phyloP scores from a whole-genome alignment of 768 basidiomycete species.

The Rhodosporidiobolus sp. region DNA sequence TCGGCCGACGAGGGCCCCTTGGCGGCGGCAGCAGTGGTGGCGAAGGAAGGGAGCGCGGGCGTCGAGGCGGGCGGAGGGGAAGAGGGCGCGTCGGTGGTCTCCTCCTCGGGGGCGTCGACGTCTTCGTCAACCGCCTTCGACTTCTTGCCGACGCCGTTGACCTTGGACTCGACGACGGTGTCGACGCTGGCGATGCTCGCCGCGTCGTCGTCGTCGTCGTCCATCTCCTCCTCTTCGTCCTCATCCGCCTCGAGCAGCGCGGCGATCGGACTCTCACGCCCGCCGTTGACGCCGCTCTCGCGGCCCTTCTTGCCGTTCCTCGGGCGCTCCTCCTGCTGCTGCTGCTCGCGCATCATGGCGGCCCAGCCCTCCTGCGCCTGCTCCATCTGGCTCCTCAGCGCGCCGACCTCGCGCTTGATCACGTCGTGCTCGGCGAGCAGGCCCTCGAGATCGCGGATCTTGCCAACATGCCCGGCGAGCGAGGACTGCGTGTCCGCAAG shows the following conservation, averaged over 20 bases:
- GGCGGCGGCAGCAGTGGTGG: not conserved
- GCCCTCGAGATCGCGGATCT: conserved; percentile 70
- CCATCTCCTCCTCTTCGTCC: conserved; percentile 68
- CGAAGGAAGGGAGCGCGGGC: not conserved
- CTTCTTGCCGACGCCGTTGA: too few species aligned
- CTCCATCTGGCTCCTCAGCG: conserved; percentile 53
- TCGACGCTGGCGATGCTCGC: conserved; percentile 32
- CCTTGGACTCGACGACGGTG: not conserved
- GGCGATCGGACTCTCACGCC: conserved; percentile 35
- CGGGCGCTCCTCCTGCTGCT: conserved; percentile 56
- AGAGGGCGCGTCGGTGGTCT: not conserved
- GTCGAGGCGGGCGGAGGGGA: not conserved
- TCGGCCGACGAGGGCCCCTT: not conserved
- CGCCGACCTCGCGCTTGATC: conserved; percentile 71
- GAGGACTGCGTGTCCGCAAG: conserved; percentile 77
- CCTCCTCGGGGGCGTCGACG: not conserved
- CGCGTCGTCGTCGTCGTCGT: conserved; percentile 53
- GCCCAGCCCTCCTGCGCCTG: conserved; percentile 49
- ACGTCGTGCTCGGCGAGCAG: conserved; percentile 77
- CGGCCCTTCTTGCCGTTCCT: conserved; percentile 48
- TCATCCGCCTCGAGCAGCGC: conserved; percentile 44
- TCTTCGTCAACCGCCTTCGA: not conserved
- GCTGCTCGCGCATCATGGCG: not conserved
- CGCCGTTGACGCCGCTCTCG: conserved; percentile 43
- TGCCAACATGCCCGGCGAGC: conserved; percentile 73